A percentile compares a stretch with the other conserved stretches of the same genome.
Conservation (phyloP, 768 basidiomycete genomes). For the Porphyrellus cyaneotinctus region DNA sequence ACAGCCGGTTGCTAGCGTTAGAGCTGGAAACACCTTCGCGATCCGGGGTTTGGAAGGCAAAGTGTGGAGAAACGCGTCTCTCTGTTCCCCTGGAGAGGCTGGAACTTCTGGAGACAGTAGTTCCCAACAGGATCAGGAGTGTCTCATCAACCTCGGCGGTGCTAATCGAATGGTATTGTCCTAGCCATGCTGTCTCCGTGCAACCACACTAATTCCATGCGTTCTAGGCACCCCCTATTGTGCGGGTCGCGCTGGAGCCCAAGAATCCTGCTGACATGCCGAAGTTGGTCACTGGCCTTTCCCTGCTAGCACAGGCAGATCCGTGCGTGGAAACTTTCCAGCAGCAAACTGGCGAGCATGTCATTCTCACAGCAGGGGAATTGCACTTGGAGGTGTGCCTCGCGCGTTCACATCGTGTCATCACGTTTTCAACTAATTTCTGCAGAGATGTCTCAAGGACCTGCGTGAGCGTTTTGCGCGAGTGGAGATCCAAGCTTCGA, state of each 20-base stretch:
- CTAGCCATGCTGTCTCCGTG: not conserved
- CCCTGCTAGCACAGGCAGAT: constrained; percentile 88
- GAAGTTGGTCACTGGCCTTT: constrained; percentile 81
- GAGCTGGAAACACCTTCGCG: constrained; percentile 93
- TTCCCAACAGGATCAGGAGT: constrained; percentile 39
- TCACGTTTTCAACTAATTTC: not conserved
- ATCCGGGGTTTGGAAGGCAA: constrained; percentile 85
- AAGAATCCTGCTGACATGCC: constrained; percentile 79
- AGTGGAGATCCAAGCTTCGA: constrained; percentile 88
- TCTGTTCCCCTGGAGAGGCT: constrained; percentile 62
- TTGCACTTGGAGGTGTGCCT: constrained; percentile 82
- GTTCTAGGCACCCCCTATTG: constrained; percentile 77
- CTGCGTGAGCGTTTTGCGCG: constrained; percentile 92
- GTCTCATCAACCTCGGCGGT: constrained; percentile 77
- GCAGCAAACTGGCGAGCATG: constrained; percentile 95
- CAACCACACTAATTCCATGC: not conserved
- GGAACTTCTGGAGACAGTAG: constrained; percentile 38
- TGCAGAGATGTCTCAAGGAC: constrained; percentile 90
- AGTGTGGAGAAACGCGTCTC: constrained; percentile 86
- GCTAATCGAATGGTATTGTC: constrained; percentile 56
- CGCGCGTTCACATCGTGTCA: not conserved
- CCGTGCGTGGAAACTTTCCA: constrained; percentile 98
- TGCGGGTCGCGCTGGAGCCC: constrained; percentile 93
- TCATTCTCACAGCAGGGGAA: constrained; percentile 94
- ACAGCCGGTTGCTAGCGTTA: constrained; percentile 74